Conservation (phyloP, 176 grass and related monocot species). For the Poa pratensis region DNA sequence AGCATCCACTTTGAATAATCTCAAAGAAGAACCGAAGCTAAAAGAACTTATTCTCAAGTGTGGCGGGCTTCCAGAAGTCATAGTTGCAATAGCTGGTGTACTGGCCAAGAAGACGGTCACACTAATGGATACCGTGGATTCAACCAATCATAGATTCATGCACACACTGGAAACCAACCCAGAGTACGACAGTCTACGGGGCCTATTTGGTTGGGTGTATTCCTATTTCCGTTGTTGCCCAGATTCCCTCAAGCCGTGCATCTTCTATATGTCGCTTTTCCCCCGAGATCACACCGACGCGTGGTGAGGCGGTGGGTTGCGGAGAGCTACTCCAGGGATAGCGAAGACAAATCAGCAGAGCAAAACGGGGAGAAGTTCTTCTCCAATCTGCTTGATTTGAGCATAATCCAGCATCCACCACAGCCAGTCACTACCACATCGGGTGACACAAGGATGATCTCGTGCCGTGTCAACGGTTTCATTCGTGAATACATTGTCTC, state of each 20-base stretch:
- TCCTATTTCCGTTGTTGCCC: slow-evolving; percentile 36
- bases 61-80: slow-evolving; percentile 48
- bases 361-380: not conserved
- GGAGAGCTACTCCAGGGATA: slow-evolving; percentile 3
- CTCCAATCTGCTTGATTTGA: not conserved
- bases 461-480: slow-evolving; percentile 40
- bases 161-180: slow-evolving; percentile 16
- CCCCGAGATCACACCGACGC: not conserved
- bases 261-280: slow-evolving; percentile 55
- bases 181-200: not conserved
- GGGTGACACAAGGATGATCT: not conserved
- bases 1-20: rapidly evolving
- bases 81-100: slow-evolving; percentile 40
- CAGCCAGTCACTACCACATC: rapidly evolving
- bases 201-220: slow-evolving; percentile 7
- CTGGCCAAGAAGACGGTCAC: slow-evolving; percentile 2
- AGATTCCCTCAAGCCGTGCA: slow-evolving; percentile 42
- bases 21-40: not conserved
- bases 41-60: slow-evolving; percentile 13
- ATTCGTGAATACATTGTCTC: slow-evolving; percentile 35
- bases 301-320: slow-evolving; percentile 51
- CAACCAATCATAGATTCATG: slow-evolving; percentile 6
- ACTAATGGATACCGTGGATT: not conserved
- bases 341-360: not conserved
- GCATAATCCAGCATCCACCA: slow-evolving; percentile 24